Evolutionary conservation across 768 basidiomycete genomes (phyloP).

Genomic region (Leccinum subtestaceum): DNA sequence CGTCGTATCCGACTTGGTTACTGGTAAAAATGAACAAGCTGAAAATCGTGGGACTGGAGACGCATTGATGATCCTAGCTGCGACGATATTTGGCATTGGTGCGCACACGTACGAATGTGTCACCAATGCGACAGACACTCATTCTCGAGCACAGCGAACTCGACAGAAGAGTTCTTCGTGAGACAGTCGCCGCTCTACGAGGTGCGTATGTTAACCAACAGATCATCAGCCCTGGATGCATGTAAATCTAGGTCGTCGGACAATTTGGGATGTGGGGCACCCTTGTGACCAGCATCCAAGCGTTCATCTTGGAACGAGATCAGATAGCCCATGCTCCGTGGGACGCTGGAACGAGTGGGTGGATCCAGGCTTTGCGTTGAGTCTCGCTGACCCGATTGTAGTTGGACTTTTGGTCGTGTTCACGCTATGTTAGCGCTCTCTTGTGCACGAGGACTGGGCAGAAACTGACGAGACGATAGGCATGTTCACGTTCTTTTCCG

Average conservation of each 20-base stretch:
- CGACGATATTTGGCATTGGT: slow-evolving; percentile 85
- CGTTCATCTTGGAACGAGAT: slow-evolving; percentile 67
- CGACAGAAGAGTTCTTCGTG: slow-evolving; percentile 86
- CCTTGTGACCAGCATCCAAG: slow-evolving; percentile 73
- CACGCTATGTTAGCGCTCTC: slow-evolving; percentile 33
- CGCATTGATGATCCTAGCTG: slow-evolving; percentile 80
- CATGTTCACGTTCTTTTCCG: slow-evolving; percentile 78
- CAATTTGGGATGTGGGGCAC: slow-evolving; percentile 83
- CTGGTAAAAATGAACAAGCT: slow-evolving; percentile 69
- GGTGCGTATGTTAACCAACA: slow-evolving; percentile 28
- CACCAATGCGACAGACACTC: neutral
- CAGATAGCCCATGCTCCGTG: slow-evolving; percentile 61
- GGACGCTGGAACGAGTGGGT: slow-evolving; percentile 65
- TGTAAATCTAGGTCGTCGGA: slow-evolving; percentile 58
- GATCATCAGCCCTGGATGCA: neutral
- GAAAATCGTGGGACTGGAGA: slow-evolving; percentile 69
- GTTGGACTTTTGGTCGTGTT: slow-evolving; percentile 50
- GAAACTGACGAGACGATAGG: slow-evolving; percentile 36
- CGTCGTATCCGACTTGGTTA: slow-evolving; percentile 73
- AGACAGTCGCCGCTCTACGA: slow-evolving; percentile 79
- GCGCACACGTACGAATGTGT: slow-evolving; percentile 26
- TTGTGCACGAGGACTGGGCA: neutral
- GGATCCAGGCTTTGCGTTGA: slow-evolving; percentile 15
- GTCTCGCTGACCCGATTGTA: slow-evolving; percentile 35
- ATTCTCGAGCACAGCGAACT: slow-evolving; percentile 56